Base-by-base conservation (phyloP, 805 yeast species). In the Lachancea dasiensis region DNA sequence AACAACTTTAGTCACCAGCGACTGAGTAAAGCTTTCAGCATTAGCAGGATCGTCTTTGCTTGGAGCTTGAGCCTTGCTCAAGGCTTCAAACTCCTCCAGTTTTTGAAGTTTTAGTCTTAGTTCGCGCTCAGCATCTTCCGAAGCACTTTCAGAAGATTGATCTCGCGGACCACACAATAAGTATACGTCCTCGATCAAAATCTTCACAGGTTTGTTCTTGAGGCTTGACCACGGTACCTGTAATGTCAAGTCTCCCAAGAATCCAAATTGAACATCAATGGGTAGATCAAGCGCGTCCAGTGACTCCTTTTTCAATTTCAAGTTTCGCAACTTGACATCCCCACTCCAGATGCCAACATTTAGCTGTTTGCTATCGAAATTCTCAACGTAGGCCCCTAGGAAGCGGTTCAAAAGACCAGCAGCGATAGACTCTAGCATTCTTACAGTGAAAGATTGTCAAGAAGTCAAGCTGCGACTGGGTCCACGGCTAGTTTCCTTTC, bases 331-430 rank as follows among this genome's bases (percentile, higher is more conserved):
- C 56, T 85, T 85, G 21, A 89, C 97, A 67, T 92, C 97, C 25
- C 99, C 99, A 52, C 87, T 77, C 95, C 97, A 89, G 23, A 92
- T 87, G 4, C 97, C 98, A 39, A 92, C 89, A 51, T 92, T 89
- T 52, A 92, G 67, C 55, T 92, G 96, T 49, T 84, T 85, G 13
- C 97, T 87, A 64, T 92, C 98, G 60, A 92, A 92, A 62, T 94
- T 85, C 63, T 94, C 95, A 34, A 90, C 87, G 59, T 87, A 86
- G 1, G 65, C 54, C n/a, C 65, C 65, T 29, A 61, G 38, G 26
- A 61, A 38, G 33, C 61, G 45, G 39, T 61, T 61, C 28, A 61
- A 40, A 19, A 61, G 41, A 14, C 57, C 56, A 4, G 65, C 64
- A 23, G 63, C 64, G 36, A 61, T 44, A 1, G 65, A 61, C 41